Conservation (phyloP, 2,329 filamentous ascomycete genomes). For the Botrytis hyacinthi region DNA sequence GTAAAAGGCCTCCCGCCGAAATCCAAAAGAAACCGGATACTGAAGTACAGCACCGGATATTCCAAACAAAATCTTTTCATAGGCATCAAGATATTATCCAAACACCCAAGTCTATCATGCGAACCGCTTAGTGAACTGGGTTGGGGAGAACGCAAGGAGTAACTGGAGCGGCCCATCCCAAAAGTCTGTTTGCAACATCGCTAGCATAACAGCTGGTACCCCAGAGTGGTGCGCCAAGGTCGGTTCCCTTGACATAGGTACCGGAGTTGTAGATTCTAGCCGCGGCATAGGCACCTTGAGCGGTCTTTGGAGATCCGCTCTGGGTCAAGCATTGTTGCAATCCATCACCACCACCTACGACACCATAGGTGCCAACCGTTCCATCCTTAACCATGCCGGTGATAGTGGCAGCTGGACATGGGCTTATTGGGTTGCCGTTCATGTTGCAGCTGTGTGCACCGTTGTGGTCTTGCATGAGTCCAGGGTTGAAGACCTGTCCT, state of each 20-base stretch:
- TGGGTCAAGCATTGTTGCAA: constrained; percentile 12
- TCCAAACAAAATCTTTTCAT: background rate
- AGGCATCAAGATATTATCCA: background rate
- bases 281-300: constrained; percentile 37
- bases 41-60: background rate
- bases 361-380: constrained; percentile 30
- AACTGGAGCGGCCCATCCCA: constrained; percentile 4
- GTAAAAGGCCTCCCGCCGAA: background rate
- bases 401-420: constrained; percentile 14
- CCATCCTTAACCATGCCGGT: constrained; percentile 36
- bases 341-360: background rate
- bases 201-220: constrained; percentile 32
- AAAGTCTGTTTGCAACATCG: constrained; percentile 34
- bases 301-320: constrained; percentile 29
- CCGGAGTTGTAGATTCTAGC: constrained; percentile 46
- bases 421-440: constrained; percentile 14
- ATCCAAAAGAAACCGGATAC: background rate
- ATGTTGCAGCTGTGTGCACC: constrained; percentile 25
- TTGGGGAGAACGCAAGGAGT: background rate
- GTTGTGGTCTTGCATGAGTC: constrained; percentile 35
- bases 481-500: constrained; percentile 25
- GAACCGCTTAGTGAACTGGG: background rate
- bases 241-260: constrained; percentile 35
- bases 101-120: background rate
- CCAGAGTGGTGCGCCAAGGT: constrained; percentile 35